Conservation (phyloP, 371 early-diverging fungal genomes). For the Lichtheimia ramosa region DNA sequence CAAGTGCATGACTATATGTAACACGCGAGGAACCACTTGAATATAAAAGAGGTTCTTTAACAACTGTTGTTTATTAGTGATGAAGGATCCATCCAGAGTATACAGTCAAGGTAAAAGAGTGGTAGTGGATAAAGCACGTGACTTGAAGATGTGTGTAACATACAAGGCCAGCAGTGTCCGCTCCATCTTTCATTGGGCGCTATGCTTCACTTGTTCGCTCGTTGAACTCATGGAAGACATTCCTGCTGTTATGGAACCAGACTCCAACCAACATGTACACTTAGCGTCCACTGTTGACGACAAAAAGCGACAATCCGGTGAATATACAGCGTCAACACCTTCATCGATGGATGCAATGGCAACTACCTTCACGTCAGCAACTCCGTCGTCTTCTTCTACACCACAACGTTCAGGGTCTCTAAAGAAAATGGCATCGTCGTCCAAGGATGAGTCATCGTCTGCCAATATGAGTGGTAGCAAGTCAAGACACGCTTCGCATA, state of each 20-base stretch:
- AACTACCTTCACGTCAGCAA: constrained; percentile 1
- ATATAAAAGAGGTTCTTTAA: no score
- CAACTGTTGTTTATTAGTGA: no score
- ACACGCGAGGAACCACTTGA: no score
- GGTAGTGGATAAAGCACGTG: no score
- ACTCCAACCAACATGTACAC: neutral
- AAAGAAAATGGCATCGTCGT: constrained; percentile 4
- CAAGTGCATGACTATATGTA: no score
- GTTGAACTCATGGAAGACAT: constrained; percentile 8
- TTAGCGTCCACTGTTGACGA: neutral
- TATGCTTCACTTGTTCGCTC: neutral
- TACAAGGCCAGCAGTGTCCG: no score
- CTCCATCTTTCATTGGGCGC: neutral
- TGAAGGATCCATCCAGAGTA: no score
- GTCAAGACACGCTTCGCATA: neutral
- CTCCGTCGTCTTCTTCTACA: neutral
- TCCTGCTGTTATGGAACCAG: neutral
- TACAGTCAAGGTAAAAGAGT: no score
- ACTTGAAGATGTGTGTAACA: no score
- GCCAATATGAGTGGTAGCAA: constrained; percentile 4
- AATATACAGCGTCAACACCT: constrained; percentile 1
- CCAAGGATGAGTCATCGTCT: neutral
- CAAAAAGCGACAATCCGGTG: constrained; percentile 17
- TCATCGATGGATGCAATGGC: neutral
- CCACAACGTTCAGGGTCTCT: constrained; percentile 5